A percentile compares a stretch with the other conserved stretches of the same genome.
These are phyloP conservation scores for Nothophytophthora sp. DNA, from an alignment of 352 stramenopile genomes.

Conservation along the genomic window DNA sequence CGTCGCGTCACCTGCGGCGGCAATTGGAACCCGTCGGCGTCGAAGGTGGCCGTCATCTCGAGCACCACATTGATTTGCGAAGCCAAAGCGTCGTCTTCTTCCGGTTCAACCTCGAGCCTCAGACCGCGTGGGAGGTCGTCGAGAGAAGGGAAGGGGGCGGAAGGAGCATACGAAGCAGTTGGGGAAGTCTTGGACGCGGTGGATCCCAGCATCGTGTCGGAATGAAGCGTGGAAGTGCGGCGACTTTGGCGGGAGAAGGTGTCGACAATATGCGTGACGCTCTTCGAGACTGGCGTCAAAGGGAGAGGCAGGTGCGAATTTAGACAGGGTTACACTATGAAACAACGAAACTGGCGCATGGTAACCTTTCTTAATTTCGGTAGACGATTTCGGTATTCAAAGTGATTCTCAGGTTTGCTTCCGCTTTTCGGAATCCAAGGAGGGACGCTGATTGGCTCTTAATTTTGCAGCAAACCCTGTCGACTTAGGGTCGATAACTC, in stretches of 20 bases:
- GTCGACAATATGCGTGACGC: conserved; percentile 7
- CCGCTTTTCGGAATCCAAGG: too few species aligned
- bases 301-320: neutral
- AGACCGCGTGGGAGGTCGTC: too few species aligned
- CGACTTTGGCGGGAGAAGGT: neutral
- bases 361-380: too few species aligned
- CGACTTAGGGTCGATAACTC: too few species aligned
- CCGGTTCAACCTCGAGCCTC: too few species aligned
- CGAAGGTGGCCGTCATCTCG: conserved; percentile 44
- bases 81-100: conserved; percentile 5
- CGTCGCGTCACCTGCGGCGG: conserved; percentile 29
- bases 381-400: too few species aligned
- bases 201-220: conserved; percentile 7
- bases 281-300: neutral
- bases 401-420: too few species aligned
- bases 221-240: conserved; percentile 4
- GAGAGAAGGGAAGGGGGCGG: conserved; percentile 5
- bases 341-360: too few species aligned
- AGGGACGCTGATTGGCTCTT: too few species aligned
- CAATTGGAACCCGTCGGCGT: conserved; percentile 43
- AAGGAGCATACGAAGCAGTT: conserved; percentile 9
- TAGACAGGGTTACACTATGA: too few species aligned
- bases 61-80: conserved; percentile 49
- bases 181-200: neutral
- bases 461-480: too few species aligned